phyloP scores from a whole-genome alignment of 1,284 basidiomycete genomes.

The Acaromyces ingoldii region DNA sequence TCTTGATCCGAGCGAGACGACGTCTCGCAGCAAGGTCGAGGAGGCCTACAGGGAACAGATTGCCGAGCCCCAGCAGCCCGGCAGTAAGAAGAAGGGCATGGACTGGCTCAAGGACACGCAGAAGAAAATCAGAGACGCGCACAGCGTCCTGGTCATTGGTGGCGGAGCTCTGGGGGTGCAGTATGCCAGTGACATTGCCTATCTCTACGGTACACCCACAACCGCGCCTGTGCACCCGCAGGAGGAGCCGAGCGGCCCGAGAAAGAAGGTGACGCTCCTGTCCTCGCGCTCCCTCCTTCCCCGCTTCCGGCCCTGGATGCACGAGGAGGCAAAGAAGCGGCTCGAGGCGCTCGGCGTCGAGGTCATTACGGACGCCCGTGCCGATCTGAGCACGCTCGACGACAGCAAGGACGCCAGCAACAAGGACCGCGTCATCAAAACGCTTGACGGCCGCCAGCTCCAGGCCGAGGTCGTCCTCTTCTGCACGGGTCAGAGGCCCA shows the following conservation, averaged over 20 bases:
- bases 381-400: constrained; percentile 14
- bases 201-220: constrained; percentile 19
- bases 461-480: constrained; percentile 22
- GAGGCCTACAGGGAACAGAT: not conserved
- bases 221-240: no score
- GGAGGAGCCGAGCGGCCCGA: not conserved
- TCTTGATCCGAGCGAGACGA: no score
- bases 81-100: constrained; percentile 19
- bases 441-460: constrained; percentile 15
- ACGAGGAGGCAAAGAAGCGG: constrained; percentile 11
- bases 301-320: constrained; percentile 25
- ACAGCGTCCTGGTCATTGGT: constrained; percentile 20
- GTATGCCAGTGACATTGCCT: constrained; percentile 22
- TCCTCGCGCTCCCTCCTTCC: constrained; percentile 17
- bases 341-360: constrained; percentile 17
- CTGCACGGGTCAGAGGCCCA: constrained; percentile 25
- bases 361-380: constrained; percentile 14
- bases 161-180: constrained; percentile 20
- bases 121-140: constrained; percentile 13
- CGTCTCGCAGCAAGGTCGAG: not conserved
- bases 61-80: constrained; percentile 6
- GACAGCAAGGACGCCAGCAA: not conserved
- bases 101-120: constrained; percentile 22
- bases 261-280: constrained; percentile 19
- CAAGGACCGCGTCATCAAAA: constrained; percentile 4